Evolutionary conservation across 768 basidiomycete genomes (phyloP), one percentile per base, ranked within the genome.

Genomic region (Amyloporia xantha): DNA sequence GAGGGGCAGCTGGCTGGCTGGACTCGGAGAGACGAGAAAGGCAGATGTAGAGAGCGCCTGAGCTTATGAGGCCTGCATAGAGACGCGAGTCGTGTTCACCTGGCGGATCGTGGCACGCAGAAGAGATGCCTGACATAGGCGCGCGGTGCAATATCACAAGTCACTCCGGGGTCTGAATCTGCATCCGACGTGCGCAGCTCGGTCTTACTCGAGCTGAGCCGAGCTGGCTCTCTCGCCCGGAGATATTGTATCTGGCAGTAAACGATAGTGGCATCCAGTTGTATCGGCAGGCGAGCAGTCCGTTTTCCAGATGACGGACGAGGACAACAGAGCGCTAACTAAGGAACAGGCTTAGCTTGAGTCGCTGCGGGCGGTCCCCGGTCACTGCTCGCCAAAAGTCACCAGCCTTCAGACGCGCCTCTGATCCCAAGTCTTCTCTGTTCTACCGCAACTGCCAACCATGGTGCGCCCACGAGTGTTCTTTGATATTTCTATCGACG

Each of bases 381-480:
- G n/a, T n/a, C n/a, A n/a, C n/a, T n/a, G n/a, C n/a, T n/a, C n/a
- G n/a, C n/a, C n/a, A n/a, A n/a, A n/a, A n/a, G n/a, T n/a, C n/a
- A n/a, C n/a, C n/a, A n/a, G n/a, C n/a, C n/a, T n/a, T n/a, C 30
- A 33, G 30, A 33, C 30, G 30, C 30, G 30, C 30, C 30, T 33
- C 9, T n/a, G n/a, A n/a, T n/a, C 37, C 15, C 5, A n/a, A 9
- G 15, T 20, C 17, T 39, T 39, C 38, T 7, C 21, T 20, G 17
- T 39, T 20, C 17, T 9, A 17, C 38, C 33, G 20, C 33, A 19
- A 11, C 44, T 45, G 23, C 44, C 11, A n/a, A 20, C 25, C 12
- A 82, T 81, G 79, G 66, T 71, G 40, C 72, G 69, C 17, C 76
- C 82, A 15, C 75, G 87, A 54, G 78, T 81, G 2, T 89, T 87